Base-by-base conservation (phyloP, 2,329 filamentous ascomycete species). In the Dissoconium aciculare region DNA sequence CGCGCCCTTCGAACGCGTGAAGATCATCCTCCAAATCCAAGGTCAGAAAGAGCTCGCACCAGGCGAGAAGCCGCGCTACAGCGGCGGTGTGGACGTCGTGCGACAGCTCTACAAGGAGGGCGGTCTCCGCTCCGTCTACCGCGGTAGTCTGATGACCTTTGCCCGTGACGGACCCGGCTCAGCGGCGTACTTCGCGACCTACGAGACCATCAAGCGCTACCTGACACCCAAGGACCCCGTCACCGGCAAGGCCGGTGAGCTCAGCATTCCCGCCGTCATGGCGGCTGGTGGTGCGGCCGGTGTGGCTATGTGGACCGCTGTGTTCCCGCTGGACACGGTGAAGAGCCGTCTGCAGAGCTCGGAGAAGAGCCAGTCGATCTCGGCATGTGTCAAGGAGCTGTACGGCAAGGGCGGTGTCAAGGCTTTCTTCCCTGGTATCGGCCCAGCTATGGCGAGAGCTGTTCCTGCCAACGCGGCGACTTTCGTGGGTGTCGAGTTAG, bases 301-400 rank as follows among this genome's bases (percentile, higher is more conserved):
- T 51, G 72, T 98, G 15, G 89, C 89, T 40, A 98, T 98, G 89
- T 98, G 89, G 89, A 89, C 94, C 44, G 85, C 89, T 32, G 85
- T 98, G 25, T 98, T 98, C 70, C 89, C 89, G 13, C 70, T 98
- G 41, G 89, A 98, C 52, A 98, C 89, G 0, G 76, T 98, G 61
- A 98, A 98, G 71, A 85, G 78, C 41, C 68, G 85, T 21, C 62
- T 98, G 53, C 89, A 98, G 67, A 92, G 82, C 26, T 83, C 83
- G 25, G 80, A 89, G 50, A 84, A 83, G 28, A 78, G 78, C 44
- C 76, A 84, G 29, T 82, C 78, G 0, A 72, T 98, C 30, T 69
- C 74, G 11, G 75, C 79, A 5, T 82, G 89, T 17, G 71, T 98
- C 30, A 68, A 71, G 41, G 73, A 83, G 32, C 64, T 98, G n/a